Evolutionary conservation across 2,329 filamentous ascomycete species (phyloP).

Genomic region (Ciborinia camelliae): DNA sequence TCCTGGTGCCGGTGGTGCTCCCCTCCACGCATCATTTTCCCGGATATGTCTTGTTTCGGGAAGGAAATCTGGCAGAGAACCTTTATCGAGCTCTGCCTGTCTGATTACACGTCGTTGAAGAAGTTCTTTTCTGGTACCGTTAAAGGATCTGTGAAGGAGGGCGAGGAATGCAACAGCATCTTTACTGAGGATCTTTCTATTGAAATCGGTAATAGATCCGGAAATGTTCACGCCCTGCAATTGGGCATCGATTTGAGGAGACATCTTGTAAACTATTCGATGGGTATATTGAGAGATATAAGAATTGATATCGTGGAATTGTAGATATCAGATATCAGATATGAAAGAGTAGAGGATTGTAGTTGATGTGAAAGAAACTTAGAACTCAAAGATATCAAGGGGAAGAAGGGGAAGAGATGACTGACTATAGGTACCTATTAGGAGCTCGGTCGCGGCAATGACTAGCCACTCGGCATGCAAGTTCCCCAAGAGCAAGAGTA

Average conservation of each 20-base stretch:
- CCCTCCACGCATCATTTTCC: constrained; percentile 91
- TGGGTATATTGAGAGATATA: background rate
- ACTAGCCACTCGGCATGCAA: constrained; percentile 11
- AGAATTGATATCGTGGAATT: background rate
- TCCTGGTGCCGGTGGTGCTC: constrained; percentile 84
- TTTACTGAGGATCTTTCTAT: constrained; percentile 88
- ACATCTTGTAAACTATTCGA: constrained; percentile 48
- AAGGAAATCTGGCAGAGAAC: constrained; percentile 85
- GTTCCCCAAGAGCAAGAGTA: constrained; percentile 8
- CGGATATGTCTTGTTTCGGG: constrained; percentile 94
- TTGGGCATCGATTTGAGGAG: constrained; percentile 67
- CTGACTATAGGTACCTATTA: too few species aligned
- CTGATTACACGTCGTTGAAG: constrained; percentile 81
- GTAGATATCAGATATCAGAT: background rate
- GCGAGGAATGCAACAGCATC: constrained; percentile 89
- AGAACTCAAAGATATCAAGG: background rate
- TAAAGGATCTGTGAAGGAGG: constrained; percentile 92
- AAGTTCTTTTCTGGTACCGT: constrained; percentile 79
- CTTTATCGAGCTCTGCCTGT: constrained; percentile 91
- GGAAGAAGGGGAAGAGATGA: constrained; percentile 4
- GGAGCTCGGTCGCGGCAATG: constrained; percentile 14
- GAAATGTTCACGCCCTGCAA: constrained; percentile 86
- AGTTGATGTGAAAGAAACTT: background rate
- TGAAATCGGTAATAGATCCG: constrained; percentile 70
- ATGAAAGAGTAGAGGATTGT: background rate